Evolutionary conservation across 441 rosid genomes (phyloP).

Genomic region (Populus hybrid): DNA sequence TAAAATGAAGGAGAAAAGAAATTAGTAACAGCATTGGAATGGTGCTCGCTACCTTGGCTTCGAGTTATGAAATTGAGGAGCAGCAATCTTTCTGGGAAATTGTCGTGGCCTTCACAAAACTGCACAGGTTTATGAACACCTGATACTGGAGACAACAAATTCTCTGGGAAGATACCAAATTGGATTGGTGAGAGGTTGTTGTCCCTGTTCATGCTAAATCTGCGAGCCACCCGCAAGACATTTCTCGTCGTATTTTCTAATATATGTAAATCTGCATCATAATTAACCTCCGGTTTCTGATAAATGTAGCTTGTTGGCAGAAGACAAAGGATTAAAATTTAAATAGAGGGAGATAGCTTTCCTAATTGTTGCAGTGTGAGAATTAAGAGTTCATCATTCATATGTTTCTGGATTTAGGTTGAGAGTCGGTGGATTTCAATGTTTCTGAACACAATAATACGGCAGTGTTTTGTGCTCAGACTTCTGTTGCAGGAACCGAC

Average conservation of each 20-base stretch:
- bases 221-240: not conserved
- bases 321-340: no score
- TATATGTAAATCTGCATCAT: no score
- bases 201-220: slow-evolving; percentile 14
- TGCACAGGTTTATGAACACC: slow-evolving; percentile 42
- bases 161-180: slow-evolving; percentile 18
- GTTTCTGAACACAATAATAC: not conserved
- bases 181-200: slow-evolving; percentile 21
- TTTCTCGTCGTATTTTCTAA: no score
- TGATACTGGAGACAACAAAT: slow-evolving; percentile 23
- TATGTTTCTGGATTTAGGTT: not conserved
- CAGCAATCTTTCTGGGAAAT: slow-evolving; percentile 41
- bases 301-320: no score
- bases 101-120: slow-evolving; percentile 42
- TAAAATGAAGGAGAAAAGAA: not conserved
- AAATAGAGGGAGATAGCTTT: no score
- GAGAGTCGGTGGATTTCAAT: not conserved
- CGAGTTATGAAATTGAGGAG: slow-evolving; percentile 40
- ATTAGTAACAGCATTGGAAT: no score
- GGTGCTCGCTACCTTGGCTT: slow-evolving; percentile 35
- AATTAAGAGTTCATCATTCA: no score
- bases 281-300: no score
- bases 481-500: not conserved
- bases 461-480: not conserved
- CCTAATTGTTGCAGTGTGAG: no score